Evolutionary conservation across 2,329 filamentous ascomycete genomes (phyloP), one percentile per base, ranked within the genome.

Genomic region (Hyphodiscus sp.): DNA sequence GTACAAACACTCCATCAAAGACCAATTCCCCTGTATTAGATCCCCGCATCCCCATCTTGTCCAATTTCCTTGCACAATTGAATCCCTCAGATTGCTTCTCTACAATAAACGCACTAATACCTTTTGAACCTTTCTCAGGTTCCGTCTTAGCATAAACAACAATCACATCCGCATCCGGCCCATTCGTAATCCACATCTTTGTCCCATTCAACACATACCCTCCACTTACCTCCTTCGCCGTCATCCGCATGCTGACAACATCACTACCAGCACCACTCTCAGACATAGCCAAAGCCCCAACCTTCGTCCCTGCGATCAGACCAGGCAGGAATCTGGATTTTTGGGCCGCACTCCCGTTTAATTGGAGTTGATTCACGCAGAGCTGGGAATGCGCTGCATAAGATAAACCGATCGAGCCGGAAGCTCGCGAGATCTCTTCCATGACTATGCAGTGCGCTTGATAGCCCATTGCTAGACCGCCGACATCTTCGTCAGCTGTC

Each of bases 121-220:
- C 94, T 73, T 92, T 95, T 59, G 86, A 89, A 1, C 76, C 90
- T 56, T 81, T 84, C 13, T 85, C 80, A 1, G 91, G 91, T 54
- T 85, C 80, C 1, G 92, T 96, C 77, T 97, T 97, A 51, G 92
- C 92, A 70, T 99, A 99, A n/a, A 99, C 91, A 51, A 99, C 83
- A 52, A 97, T 85, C 43, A 87, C 78, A 70, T 96, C 82, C n/a
- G 94, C 94, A 68, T 97, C 91, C 0, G 92, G 92, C 4, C 92
- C 89, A 71, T 99, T 99, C 58, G 92, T 99, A 69, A 99, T 99
- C 92, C 92, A 99, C 92, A 97, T 96, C 78, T 99, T 67, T 0
- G 64, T 65, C 1, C 65, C 92, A 66, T 91, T 90, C 52, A 99
- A 75, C 19, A 91, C 58, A 70, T 87, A 96, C 26, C 92, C 92